Evolutionary conservation across 108 stramenopile genomes (phyloP).

Genomic region (Nitzschia sp.): DNA sequence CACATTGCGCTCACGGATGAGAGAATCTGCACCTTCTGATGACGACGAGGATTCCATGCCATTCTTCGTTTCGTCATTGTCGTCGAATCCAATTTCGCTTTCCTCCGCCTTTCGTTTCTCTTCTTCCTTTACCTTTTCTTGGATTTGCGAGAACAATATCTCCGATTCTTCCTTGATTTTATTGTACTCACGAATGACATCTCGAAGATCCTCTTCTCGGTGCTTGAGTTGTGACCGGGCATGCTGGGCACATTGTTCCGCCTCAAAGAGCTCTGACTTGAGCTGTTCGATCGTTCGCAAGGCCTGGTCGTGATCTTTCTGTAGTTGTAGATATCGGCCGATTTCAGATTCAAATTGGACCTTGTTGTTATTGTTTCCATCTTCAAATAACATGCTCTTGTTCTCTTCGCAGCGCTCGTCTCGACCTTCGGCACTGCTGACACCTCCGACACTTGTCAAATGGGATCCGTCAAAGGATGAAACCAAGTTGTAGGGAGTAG

Average conservation of each 20-base stretch:
- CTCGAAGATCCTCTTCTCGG: conserved; percentile 5
- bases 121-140: not conserved
- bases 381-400: too few relatives aligned
- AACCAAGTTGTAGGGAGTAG: too few relatives aligned
- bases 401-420: not conserved
- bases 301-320: conserved; percentile 2
- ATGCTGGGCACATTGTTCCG: not conserved
- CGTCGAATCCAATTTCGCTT: too few relatives aligned
- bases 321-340: not conserved
- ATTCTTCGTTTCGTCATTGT: not conserved
- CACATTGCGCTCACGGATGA: conserved; percentile 13
- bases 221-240: not conserved
- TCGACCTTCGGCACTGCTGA: conserved; percentile 1
- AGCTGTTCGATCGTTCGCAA: not conserved
- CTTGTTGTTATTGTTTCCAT: not conserved
- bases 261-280: not conserved
- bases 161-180: conserved; percentile 2
- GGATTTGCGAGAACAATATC: not conserved
- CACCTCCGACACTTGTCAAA: not conserved
- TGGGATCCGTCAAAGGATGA: conserved; percentile 1
- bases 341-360: not conserved
- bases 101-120: not conserved
- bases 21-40: not conserved
- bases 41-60: not conserved
- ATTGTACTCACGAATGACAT: conserved; percentile 15